These are phyloP conservation scores for Didymella glomerata DNA, from an alignment of 2,329 filamentous ascomycete genomes.

Conservation along the genomic window DNA sequence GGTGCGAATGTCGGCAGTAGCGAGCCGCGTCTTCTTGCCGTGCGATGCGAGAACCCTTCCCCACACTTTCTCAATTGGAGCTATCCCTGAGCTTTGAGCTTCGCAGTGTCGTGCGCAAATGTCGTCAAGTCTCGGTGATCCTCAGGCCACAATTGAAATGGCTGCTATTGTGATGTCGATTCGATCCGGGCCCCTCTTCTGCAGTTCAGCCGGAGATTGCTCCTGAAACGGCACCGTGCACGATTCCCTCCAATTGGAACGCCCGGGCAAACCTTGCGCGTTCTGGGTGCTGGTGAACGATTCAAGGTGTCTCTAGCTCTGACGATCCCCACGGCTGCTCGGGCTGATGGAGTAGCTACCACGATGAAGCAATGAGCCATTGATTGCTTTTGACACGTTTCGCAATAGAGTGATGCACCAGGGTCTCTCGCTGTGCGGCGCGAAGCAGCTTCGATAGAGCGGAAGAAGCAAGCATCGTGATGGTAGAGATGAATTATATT, in stretches of 20 bases:
- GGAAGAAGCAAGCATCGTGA: neutral
- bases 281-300: conserved; percentile 2
- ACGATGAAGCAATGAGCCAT: neutral
- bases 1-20: conserved; percentile 9
- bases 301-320: conserved; percentile 1
- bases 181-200: conserved; percentile 1
- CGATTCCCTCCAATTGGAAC: conserved; percentile 11
- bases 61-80: conserved; percentile 2
- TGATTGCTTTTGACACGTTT: neutral
- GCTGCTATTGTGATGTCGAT: neutral
- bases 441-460: neutral
- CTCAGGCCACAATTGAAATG: neutral
- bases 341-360: neutral
- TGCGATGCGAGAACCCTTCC: neutral
- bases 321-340: conserved; percentile 7
- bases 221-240: conserved; percentile 3
- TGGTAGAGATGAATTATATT: conserved; percentile 41
- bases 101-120: neutral
- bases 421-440: neutral
- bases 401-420: neutral
- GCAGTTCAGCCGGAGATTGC: conserved; percentile 7
- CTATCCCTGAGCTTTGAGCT: neutral
- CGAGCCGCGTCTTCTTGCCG: conserved; percentile 6
- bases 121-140: neutral
- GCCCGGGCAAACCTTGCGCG: neutral